Base-by-base conservation (phyloP, 1,284 basidiomycete species). In the Ustilago sp. region DNA sequence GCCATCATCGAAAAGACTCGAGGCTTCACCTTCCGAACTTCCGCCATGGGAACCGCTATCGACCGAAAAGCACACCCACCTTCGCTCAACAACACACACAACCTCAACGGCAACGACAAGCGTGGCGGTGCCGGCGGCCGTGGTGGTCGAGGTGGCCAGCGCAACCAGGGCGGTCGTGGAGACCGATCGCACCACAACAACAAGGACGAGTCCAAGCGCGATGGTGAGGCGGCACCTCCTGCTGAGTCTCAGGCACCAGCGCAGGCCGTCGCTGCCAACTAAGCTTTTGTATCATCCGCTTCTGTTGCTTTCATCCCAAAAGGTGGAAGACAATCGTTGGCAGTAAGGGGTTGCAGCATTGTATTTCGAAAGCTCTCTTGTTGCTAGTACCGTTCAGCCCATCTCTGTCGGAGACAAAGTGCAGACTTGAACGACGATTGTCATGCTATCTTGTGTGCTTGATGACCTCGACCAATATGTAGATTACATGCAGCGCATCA, bases 1-100 rank as follows among this genome's bases (percentile, higher is more conserved):
- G 91, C 92, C 9, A 92, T 98, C 80, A 98, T 98, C 83, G 96
- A 98, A 87, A 96, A 95, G 87, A 97, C 95, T 2, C 91, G 94
- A 59, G 94, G 94, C 34, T 89, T 98, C 63, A 91, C 94, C 4
- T 91, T 96, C 88, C 91, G 94, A 71, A 95, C 94, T 2, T 93
- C 95, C 85, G 94, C 94, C 4, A 88, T 97, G 74, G 93, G 93
- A 19, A 92, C 92, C n/a, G 93, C 94, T 12, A 92, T 95, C 88
- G 88, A 90, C 68, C 89, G 91, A 48, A 85, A 86, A 51, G 87
- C 86, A 12, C 83, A 86, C 70, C 80, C 76, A 63, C 76, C 65
- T 41, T 57, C 67, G 59, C 52, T 68, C 38, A 77, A 74, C 68
- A 74, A 74, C 68, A 71, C 76, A 56, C 68, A 74, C 58, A 74